Base-by-base conservation (phyloP, 306 rosid species). In the Cucurbita moschata region DNA sequence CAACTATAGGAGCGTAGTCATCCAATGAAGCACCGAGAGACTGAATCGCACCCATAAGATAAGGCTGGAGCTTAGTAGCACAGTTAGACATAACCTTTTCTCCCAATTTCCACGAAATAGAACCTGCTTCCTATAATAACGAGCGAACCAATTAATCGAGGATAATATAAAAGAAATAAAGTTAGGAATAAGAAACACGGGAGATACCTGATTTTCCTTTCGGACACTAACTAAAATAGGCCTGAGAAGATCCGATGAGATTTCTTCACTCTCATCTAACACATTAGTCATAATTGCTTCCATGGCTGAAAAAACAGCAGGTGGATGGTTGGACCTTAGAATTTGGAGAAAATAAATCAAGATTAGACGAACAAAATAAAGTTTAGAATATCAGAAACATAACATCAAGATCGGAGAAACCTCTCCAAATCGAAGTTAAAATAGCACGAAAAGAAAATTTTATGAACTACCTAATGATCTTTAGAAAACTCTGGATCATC, bases 401-500 rank as follows among this genome's bases (percentile, higher is more conserved):
- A 68, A 72, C 39, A 72, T 62, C 68, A 43, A 50, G 69, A 44
- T 69, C 62, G 56, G 19, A 51, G 74, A 21, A 63, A 58, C 65
- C 71, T 61, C 6, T 58, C 12, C 30, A 60, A 15, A 51, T 16
- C 4, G 30, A 35, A 47, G 56, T 47, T 44, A 66, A 12, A 40
- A 47, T 13, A 26, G 21, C 73, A 23, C 8, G 38, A 69, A 67
- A 44, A 67, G 16, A 42, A 19, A 64, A 6, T 11, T 42, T 47
- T 47, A 19, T 4, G 8, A 10, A 70, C 16, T 50, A 16, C 52
- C 91, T 79, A 38, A 84, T 79, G 61, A 49, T 19, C 72, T 81
- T 80, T 13, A 90, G 78, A 86, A 93, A 90, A 68, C 52, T 79
- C 52, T 79, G 84, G 78, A 90, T 88, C 93, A 90, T 93, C 75